A percentile compares a stretch with the other conserved stretches of the same genome.
Conservation (phyloP, 108 stramenopile species). For the Stephanodiscus minutulus region DNA sequence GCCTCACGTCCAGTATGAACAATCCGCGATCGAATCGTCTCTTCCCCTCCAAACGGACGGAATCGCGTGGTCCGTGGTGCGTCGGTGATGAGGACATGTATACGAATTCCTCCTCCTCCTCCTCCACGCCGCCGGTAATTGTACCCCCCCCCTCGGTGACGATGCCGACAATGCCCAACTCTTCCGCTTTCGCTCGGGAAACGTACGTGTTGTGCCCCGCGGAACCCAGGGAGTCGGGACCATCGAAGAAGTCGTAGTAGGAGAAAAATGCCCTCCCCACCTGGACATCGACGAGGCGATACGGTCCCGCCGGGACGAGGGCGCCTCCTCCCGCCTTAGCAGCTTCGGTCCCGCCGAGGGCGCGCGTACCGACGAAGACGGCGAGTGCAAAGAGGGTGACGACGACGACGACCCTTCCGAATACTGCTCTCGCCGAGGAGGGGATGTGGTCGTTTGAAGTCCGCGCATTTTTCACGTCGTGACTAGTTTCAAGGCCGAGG, state of each 20-base stretch:
- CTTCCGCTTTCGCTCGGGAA: slow-evolving; percentile 45
- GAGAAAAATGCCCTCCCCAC: slow-evolving; percentile 73
- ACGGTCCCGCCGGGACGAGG: slow-evolving; percentile 41
- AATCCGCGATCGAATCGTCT: slow-evolving; percentile 79
- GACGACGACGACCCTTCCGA: not conserved
- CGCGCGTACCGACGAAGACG: not conserved
- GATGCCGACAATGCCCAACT: slow-evolving; percentile 60
- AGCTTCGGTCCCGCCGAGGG: not conserved
- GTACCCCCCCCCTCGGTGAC: slow-evolving; percentile 54
- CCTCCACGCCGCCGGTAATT: not conserved
- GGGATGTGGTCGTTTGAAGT: not conserved
- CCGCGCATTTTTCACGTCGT: not conserved
- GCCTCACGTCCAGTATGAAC: slow-evolving; percentile 74
- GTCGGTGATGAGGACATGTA: slow-evolving; percentile 75
- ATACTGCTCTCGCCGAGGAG: not conserved
- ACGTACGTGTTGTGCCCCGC: slow-evolving; percentile 78
- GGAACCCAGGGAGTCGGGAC: slow-evolving; percentile 80
- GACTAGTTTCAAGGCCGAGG: not conserved
- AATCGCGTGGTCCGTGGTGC: slow-evolving; percentile 68
- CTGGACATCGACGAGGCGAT: slow-evolving; percentile 45
- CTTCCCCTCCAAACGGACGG: slow-evolving; percentile 79
- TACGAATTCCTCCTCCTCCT: slow-evolving; percentile 65
- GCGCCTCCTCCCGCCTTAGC: not conserved
- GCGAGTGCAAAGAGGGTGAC: not conserved
- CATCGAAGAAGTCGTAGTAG: slow-evolving; percentile 77